Conservation (phyloP, 1,284 basidiomycete species). For the Coriolopsis trogii region DNA sequence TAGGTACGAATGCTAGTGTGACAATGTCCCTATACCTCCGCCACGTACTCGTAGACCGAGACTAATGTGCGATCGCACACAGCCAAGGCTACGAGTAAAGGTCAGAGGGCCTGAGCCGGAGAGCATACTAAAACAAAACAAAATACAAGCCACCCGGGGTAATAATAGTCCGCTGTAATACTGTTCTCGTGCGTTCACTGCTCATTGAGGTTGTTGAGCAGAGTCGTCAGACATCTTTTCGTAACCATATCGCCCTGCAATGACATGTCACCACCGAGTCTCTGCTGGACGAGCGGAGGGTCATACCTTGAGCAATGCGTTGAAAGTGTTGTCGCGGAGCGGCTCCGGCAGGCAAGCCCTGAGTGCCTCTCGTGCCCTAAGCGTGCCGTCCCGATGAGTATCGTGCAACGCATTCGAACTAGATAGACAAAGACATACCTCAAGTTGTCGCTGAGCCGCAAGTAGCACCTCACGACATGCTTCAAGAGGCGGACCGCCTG, state of each 20-base stretch:
- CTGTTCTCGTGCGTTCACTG: conserved; percentile 17
- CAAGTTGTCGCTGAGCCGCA: conserved; percentile 95
- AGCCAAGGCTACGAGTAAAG: neutral
- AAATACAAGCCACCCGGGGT: conserved; percentile 26
- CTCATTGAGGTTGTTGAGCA: conserved; percentile 90
- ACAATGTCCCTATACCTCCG: no score
- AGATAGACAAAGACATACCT: conserved; percentile 54
- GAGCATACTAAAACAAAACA: conserved; percentile 24
- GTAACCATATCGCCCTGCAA: conserved; percentile 91
- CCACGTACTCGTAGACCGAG: conserved; percentile 1
- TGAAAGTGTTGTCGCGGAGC: conserved; percentile 93
- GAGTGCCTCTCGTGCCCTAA: conserved; percentile 92
- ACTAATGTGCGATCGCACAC: conserved; percentile 2
- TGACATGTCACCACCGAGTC: conserved; percentile 5
- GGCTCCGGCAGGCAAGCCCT: conserved; percentile 98
- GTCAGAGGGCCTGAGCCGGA: conserved; percentile 8
- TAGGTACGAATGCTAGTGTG: no score
- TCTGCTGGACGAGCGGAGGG: no score
- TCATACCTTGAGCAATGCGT: conserved; percentile 86
- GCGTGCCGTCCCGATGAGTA: no score
- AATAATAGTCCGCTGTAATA: conserved; percentile 21
- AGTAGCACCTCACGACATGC: conserved; percentile 97
- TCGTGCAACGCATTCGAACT: neutral
- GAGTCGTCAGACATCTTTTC: conserved; percentile 93
- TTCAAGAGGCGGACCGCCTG: conserved; percentile 97